A percentile compares a stretch with the other conserved stretches of the same genome.
Conservation (phyloP, 805 yeast species). For the Cyberlindnera japonica region DNA sequence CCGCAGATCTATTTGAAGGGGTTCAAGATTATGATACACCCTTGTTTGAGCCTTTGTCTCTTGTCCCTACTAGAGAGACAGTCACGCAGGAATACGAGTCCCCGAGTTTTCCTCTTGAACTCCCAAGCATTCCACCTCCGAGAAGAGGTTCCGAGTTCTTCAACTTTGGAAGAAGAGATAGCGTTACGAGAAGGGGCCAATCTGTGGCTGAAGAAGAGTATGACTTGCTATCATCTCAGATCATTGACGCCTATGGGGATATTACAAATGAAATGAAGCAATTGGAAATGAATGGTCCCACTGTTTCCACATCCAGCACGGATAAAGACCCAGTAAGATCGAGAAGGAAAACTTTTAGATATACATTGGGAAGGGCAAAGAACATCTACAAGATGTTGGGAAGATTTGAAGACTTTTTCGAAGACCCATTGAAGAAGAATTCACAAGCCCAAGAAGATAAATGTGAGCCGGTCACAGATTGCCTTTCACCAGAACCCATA, state of each 20-base stretch:
- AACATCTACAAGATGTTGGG: slow-evolving; percentile 16
- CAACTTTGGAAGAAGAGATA: slow-evolving; percentile 1
- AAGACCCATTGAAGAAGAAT: slow-evolving; percentile 5
- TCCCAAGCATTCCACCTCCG: not conserved
- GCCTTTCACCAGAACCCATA: not conserved
- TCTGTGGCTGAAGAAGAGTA: no score
- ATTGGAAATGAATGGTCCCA: not conserved
- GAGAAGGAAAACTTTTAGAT: slow-evolving; percentile 5
- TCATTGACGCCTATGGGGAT: not conserved
- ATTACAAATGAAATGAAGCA: not conserved
- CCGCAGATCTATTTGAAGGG: no score
- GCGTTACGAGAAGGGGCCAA: not conserved
- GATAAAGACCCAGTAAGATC: slow-evolving; percentile 6
- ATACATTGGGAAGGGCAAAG: slow-evolving; percentile 8
- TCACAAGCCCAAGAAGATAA: not conserved
- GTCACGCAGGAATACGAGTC: no score
- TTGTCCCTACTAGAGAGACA: no score
- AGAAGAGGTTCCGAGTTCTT: not conserved
- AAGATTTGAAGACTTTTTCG: slow-evolving; percentile 12
- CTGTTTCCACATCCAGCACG: slow-evolving; percentile 2
- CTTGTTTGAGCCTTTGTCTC: not conserved
- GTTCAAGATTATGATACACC: not conserved
- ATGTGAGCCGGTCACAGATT: not conserved
- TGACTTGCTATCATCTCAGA: not conserved
- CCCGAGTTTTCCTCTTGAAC: not conserved